Evolutionary conservation across 257 asterid genomes (phyloP).

Genomic region (Gardenia jasminoides): DNA sequence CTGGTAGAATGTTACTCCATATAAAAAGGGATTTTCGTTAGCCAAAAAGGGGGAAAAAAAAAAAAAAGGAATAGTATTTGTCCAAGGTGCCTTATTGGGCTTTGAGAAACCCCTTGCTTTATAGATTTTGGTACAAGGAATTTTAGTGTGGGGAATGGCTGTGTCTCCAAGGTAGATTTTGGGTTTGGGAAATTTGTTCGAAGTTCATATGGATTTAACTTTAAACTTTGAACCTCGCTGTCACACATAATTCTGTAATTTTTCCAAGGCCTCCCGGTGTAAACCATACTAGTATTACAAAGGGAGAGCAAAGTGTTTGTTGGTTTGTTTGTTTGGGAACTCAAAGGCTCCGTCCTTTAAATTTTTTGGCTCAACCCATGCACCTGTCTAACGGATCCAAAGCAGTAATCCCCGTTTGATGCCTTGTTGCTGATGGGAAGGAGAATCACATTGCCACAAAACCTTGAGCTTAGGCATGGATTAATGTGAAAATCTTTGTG

Average conservation of each 20-base stretch:
- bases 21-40: neutral
- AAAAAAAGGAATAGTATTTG: neutral
- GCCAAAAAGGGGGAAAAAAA: neutral
- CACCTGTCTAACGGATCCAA: slow-evolving; percentile 46
- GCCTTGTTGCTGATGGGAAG: slow-evolving; percentile 24
- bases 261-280: slow-evolving; percentile 3
- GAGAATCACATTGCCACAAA: neutral
- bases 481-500: slow-evolving; percentile 12
- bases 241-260: neutral
- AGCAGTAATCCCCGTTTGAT: slow-evolving; percentile 48
- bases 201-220: neutral
- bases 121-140: slow-evolving; percentile 35
- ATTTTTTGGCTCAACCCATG: slow-evolving; percentile 43
- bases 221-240: neutral
- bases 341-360: slow-evolving; percentile 9
- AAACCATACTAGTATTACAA: neutral
- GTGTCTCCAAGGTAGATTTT: slow-evolving; percentile 41
- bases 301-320: slow-evolving; percentile 50
- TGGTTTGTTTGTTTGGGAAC: slow-evolving; percentile 41
- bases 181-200: slow-evolving; percentile 27
- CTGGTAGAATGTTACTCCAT: neutral
- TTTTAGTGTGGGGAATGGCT: slow-evolving; percentile 26
- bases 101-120: slow-evolving; percentile 29
- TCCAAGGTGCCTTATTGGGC: slow-evolving; percentile 37
- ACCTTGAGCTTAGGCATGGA: slow-evolving; percentile 1